phyloP scores from a whole-genome alignment of 306 rosid genomes.

The Quercus glauca region DNA sequence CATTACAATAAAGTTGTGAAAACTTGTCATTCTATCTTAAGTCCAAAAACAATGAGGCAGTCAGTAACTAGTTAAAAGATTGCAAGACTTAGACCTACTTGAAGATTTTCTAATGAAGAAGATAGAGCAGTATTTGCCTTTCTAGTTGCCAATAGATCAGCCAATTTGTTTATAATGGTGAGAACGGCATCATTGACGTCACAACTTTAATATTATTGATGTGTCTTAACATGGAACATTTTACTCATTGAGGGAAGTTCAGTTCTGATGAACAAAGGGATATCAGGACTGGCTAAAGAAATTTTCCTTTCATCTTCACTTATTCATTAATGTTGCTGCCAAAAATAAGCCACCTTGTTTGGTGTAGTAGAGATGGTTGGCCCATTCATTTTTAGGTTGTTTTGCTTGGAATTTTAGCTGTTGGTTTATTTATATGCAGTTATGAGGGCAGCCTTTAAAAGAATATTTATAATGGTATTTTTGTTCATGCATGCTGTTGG shows the following conservation, averaged over 20 bases:
- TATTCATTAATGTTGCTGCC: background rate
- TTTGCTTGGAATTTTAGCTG: background rate
- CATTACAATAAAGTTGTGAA: background rate
- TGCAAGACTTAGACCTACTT: background rate
- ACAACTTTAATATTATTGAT: background rate
- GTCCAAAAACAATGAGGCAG: background rate
- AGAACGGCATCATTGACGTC: background rate
- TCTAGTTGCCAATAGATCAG: background rate
- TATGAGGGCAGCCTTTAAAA: background rate
- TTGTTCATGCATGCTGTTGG: background rate
- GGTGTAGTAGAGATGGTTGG: background rate
- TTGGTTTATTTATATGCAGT: constrained; percentile 16
- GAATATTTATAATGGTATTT: background rate
- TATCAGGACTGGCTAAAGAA: background rate
- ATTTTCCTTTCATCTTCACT: background rate
- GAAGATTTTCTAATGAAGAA: background rate
- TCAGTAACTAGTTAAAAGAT: constrained; percentile 8
- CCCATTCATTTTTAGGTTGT: background rate
- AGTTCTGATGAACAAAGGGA: background rate
- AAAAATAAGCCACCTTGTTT: background rate
- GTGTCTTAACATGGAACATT: background rate
- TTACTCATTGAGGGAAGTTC: background rate
- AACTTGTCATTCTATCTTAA: background rate
- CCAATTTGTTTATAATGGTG: background rate
- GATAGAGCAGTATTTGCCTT: background rate